Evolutionary conservation across 495 filamentous ascomycete species (phyloP).

Genomic region (Lepidopterella palustris): DNA sequence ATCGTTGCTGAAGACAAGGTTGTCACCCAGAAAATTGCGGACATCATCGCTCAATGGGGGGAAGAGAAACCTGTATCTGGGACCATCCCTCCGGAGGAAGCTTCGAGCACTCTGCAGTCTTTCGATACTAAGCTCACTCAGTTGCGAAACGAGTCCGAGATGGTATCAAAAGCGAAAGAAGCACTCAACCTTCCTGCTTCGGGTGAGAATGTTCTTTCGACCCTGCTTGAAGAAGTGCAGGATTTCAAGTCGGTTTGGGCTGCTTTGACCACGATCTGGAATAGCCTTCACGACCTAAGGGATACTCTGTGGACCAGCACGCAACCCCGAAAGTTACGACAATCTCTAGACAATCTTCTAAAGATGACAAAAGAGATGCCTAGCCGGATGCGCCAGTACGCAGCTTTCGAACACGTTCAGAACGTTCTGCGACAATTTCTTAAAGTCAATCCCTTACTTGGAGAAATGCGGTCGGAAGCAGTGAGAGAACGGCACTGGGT

Average conservation of each 20-base stretch:
- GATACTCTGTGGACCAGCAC: constrained; percentile 90
- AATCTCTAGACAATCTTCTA: constrained; percentile 80
- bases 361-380: constrained; percentile 99
- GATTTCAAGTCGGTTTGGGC: constrained; percentile 99
- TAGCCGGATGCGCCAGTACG: constrained; percentile 96
- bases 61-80: constrained; percentile 96
- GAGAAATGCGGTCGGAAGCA: constrained; percentile 93
- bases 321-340: constrained; percentile 82
- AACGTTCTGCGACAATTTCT: constrained; percentile 77
- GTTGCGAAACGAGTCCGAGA: constrained; percentile 78
- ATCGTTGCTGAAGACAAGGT: constrained; percentile 90
- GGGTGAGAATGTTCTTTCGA: constrained; percentile 65
- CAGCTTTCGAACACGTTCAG: constrained; percentile 96
- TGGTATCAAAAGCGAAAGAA: constrained; percentile 94
- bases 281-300: constrained; percentile 85
- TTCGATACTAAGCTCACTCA: constrained; percentile 78
- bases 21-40: constrained; percentile 75
- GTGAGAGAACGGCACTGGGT: constrained; percentile 94
- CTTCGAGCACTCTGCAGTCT: constrained; percentile 65
- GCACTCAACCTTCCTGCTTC: constrained; percentile 81
- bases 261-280: constrained; percentile 91
- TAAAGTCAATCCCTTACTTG: constrained; percentile 80
- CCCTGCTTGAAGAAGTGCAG: constrained; percentile 90
- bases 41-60: constrained; percentile 79
- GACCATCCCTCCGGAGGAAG: constrained; percentile 79